phyloP scores from a whole-genome alignment of 106 monocot genomes.

The Dioscorea dumetorum region DNA sequence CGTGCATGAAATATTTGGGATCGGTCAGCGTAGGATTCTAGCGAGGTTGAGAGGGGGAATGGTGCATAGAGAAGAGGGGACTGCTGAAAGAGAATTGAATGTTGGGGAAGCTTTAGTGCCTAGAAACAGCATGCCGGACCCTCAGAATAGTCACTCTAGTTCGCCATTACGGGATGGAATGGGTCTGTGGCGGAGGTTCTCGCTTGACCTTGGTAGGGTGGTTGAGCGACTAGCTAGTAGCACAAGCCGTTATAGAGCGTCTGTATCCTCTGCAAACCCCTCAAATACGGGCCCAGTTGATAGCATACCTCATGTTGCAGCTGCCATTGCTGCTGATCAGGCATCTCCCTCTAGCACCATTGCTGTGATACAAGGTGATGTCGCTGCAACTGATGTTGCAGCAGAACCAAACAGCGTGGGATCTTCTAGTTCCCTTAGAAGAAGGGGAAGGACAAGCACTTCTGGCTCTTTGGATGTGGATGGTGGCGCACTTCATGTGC shows the following conservation, averaged over 20 bases:
- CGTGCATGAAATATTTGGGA: constrained; percentile 1
- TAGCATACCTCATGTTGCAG: neutral
- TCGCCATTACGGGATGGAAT: neutral
- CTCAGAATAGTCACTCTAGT: neutral
- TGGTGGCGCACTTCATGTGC: constrained; percentile 11
- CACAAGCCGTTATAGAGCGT: neutral
- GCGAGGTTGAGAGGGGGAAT: constrained; percentile 10
- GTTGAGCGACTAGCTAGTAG: constrained; percentile 8
- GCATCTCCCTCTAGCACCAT: constrained; percentile 37
- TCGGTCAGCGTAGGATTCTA: neutral
- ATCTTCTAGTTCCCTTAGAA: constrained; percentile 19
- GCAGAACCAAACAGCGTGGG: constrained; percentile 26
- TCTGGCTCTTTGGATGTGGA: constrained; percentile 22
- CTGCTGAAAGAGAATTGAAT: constrained; percentile 3
- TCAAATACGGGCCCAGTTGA: neutral
- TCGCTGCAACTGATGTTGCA: constrained; percentile 1
- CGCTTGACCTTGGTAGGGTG: constrained; percentile 12
- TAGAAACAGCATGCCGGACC: neutral
- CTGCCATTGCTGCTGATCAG: constrained; percentile 6
- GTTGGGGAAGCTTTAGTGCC: neutral
- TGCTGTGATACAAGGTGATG: constrained; percentile 34
- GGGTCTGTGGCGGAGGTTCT: constrained; percentile 5
- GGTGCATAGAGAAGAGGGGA: neutral
- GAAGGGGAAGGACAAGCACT: constrained; percentile 13
- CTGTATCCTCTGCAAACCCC: constrained; percentile 1